Base-by-base conservation (phyloP, 768 basidiomycete species). In the Chlorophyllum brunneum region DNA sequence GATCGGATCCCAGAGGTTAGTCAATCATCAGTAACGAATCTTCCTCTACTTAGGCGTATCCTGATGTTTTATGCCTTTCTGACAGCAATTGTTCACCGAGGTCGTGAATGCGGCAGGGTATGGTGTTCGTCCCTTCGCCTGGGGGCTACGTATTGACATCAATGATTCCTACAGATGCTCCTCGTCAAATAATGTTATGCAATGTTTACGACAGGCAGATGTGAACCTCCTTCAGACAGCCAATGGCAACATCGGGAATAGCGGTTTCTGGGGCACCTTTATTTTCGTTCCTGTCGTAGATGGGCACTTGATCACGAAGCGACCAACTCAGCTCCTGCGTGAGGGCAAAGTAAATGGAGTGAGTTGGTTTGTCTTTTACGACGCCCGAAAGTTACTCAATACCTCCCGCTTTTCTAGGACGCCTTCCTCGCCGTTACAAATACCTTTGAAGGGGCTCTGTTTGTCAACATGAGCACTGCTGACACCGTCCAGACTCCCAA, bases 211-310 rank as follows among this genome's bases (percentile, higher is more conserved):
- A 36, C 47, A 56, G 5, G 60, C 63, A 5, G 66, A 74, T n/a
- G 61, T 58, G 15, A 56, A 52, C 6, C 45, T 54, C 2, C 64
- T 81, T 2, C 62, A 73, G 48, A 54, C 52, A 8, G 64, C 61
- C 4, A 78, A 78, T 47, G 18, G 39, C 10, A 41, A 68, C 4
- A 56, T 78, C 13, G 60, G 61, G 5, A 6, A 0, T 0, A 64
- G 61, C 31, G 70, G 57, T 2, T 76, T 79, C 62, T 75, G 60
- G 40, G 74, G 73, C 0, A 73, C 71, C 1, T 75, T 65, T 27
- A 51, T 61, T 16, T 76, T 74, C 36, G 67, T 68, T 11, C 77
- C 78, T 0, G 76, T 80, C 15, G 69, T 80, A 3, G 79, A 80
- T 56, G 78, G 74, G 1, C 63, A 61, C 1, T 73, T 77, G 52